Conservation (phyloP, 179 eudicot species). For the Spinacia oleracea region DNA sequence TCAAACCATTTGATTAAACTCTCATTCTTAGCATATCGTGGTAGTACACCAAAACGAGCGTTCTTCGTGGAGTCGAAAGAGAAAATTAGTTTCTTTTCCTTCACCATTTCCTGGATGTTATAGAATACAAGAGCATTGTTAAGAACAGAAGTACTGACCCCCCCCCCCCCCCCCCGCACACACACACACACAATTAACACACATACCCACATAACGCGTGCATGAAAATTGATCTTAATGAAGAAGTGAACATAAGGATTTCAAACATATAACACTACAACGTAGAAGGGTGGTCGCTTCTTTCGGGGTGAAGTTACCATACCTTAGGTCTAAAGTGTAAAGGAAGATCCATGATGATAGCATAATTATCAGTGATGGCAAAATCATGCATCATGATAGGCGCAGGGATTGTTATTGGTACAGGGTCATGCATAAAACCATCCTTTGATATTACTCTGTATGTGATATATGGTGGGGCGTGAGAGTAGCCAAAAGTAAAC, state of each 20-base stretch:
- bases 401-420: constrained; percentile 78
- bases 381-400: constrained; percentile 98
- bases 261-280: neutral
- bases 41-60: constrained; percentile 90
- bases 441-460: constrained; percentile 90
- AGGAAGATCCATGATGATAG: constrained; percentile 93
- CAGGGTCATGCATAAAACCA: constrained; percentile 91
- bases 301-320: neutral
- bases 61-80: constrained; percentile 67
- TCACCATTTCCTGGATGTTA: constrained; percentile 85
- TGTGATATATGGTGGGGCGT: constrained; percentile 70
- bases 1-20: constrained; percentile 87
- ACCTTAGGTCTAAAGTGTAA: constrained; percentile 87
- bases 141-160: neutral
- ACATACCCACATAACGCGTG: no score
- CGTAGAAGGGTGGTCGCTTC: neutral
- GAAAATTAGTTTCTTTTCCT: constrained; percentile 62
- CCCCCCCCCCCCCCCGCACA: neutral
- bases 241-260: neutral
- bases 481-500: constrained; percentile 93
- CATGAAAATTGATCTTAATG: neutral
- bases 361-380: constrained; percentile 93
- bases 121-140: neutral
- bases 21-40: constrained; percentile 90
- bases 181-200: no score